These are phyloP conservation scores for Peterozyma xylosa DNA, from an alignment of 805 yeast genomes.

Conservation along the genomic window DNA sequence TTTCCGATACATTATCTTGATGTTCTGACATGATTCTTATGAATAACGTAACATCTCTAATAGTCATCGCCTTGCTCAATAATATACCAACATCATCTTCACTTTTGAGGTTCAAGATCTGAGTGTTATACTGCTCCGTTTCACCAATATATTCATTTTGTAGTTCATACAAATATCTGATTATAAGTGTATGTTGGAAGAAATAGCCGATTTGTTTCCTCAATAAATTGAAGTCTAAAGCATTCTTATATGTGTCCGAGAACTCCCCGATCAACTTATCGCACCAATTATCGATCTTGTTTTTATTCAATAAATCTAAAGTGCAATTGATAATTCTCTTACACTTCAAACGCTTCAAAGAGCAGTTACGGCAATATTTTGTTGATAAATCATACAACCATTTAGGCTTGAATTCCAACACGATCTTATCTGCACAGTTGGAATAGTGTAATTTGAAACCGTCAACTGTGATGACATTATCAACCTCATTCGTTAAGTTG, in stretches of 20 bases:
- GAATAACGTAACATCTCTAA: slow-evolving; percentile 45
- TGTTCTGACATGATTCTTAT: slow-evolving; percentile 28
- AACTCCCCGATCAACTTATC: slow-evolving; percentile 19
- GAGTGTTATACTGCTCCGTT: slow-evolving; percentile 18
- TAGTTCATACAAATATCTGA: slow-evolving; percentile 17
- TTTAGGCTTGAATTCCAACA: slow-evolving; percentile 44
- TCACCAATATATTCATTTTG: slow-evolving; percentile 21
- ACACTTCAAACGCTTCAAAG: slow-evolving; percentile 24
- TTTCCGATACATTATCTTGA: background rate
- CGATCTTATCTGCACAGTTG: background rate
- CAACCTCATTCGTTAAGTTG: background rate
- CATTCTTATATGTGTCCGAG: slow-evolving; percentile 2
- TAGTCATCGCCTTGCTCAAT: slow-evolving; percentile 38
- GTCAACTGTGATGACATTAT: slow-evolving; percentile 9
- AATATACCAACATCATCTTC: slow-evolving; percentile 33
- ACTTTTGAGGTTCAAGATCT: slow-evolving; percentile 21
- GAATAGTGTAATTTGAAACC: slow-evolving; percentile 1
- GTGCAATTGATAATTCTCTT: slow-evolving; percentile 30
- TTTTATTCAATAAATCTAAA: slow-evolving; percentile 25
- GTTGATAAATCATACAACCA: slow-evolving; percentile 35
- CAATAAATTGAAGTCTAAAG: too few species aligned
- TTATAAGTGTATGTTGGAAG: slow-evolving; percentile 1
- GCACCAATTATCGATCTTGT: slow-evolving; percentile 27
- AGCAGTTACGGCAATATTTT: slow-evolving; percentile 38
- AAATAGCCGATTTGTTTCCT: too few species aligned